Percentiles rank a stretch among this genome's conserved stretches.
Evolutionary conservation across 1,284 basidiomycete genomes (phyloP).

Genomic region (Retiboletus flavoniger): DNA sequence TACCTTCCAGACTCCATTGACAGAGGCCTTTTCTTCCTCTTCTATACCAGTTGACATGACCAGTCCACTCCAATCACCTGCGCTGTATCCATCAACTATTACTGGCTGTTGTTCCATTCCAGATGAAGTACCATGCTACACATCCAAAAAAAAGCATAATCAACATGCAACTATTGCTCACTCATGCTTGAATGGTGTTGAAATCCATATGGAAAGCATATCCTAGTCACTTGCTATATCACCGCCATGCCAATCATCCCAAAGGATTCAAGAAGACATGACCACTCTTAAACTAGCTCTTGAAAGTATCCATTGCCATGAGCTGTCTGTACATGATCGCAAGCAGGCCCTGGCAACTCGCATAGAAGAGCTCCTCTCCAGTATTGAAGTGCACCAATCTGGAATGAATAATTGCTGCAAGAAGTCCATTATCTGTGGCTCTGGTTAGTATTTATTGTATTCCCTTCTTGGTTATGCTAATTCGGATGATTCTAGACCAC

Average conservation of each 20-base stretch:
- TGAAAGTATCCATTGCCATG: not conserved
- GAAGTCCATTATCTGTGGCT: not conserved
- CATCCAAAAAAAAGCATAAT: not conserved
- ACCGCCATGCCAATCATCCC: not conserved
- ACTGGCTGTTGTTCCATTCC: not conserved
- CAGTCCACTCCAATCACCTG: too few species aligned
- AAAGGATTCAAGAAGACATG: not conserved
- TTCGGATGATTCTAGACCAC: not conserved
- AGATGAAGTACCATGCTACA: not conserved
- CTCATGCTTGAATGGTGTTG: not conserved
- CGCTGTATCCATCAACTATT: not conserved
- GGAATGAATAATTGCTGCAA: not conserved
- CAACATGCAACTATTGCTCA: not conserved
- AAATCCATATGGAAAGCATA: not conserved
- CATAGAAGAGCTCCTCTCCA: not conserved
- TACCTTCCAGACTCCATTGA: too few species aligned
- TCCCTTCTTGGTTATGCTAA: not conserved
- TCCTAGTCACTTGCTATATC: not conserved
- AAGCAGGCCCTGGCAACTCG: not conserved
- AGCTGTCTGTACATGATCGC: not conserved
- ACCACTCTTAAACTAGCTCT: not conserved
- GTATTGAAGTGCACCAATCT: not conserved
- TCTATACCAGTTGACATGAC: too few species aligned
- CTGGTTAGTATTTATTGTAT: not conserved
- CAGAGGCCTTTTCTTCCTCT: too few species aligned